Evolutionary conservation across 2,329 filamentous ascomycete genomes (phyloP), one percentile per base, ranked within the genome.

Genomic region (Calonectria multiphialidica): DNA sequence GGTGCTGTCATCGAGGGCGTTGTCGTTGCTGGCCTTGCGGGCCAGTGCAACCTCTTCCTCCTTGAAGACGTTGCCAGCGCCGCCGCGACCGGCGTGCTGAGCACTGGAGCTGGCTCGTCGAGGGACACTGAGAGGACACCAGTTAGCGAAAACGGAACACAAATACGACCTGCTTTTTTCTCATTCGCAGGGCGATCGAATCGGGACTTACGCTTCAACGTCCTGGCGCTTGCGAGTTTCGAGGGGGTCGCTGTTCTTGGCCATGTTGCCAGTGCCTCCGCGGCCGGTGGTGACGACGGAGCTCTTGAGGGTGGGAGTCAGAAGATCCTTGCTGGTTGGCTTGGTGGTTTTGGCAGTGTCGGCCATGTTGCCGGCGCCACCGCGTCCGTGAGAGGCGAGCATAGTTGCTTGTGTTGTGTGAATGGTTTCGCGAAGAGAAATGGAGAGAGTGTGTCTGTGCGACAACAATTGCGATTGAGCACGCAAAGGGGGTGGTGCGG

Each of bases 191-290:
- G 12, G n/a, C n/a, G 35, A 10, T n/a, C 2, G 35, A 59, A 59
- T 59, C 37, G 2, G 15, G 21, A 87, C 90, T 81, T 85, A 92
- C 90, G 91, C 90, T 72, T 93, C 91, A 72, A 98, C 94, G 79
- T 98, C 96, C 84, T 98, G 96, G 49, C 92, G 92, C 67, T 91
- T 88, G 74, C 96, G 93, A 42, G 96, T 95, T 81, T 94, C 91
- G 49, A 88, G 85, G 4, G 93, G 91, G 78, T 97, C 93, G 74
- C 91, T 91, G 81, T 93, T 92, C 77, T 85, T 87, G 59, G 93
- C 92, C 93, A 98, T 98, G 87, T 98, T 98, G 72, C 95, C 95
- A 5, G 90, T 92, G 73, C 96, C 96, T 68, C 96, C 96, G 64
- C 96, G 94, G 69, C 96, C 96, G 3, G 96, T 98, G 23, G 96